These are phyloP conservation scores for Suillus subaureus DNA, from an alignment of 768 basidiomycete genomes.

Conservation along the genomic window DNA sequence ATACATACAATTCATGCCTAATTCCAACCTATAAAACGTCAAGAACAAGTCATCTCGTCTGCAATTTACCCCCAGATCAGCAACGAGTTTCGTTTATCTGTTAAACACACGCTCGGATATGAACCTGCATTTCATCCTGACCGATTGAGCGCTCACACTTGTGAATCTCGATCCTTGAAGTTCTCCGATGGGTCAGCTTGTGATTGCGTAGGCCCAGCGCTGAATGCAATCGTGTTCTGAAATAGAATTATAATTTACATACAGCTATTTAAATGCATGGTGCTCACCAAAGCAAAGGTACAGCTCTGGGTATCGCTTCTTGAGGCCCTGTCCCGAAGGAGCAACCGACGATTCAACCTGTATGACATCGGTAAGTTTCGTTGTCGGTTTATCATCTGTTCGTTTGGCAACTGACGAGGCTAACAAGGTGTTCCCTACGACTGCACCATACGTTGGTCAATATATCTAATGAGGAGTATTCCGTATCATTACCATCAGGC, in stretches of 20 bases:
- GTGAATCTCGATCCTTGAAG: background rate
- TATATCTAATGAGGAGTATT: background rate
- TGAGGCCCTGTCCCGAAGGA: background rate
- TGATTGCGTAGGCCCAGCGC: background rate
- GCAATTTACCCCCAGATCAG: background rate
- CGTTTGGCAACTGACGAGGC: background rate
- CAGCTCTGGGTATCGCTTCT: background rate
- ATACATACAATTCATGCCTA: background rate
- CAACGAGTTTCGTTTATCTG: background rate
- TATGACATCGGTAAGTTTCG: background rate
- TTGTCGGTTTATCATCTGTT: background rate
- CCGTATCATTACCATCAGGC: background rate
- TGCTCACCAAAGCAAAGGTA: background rate
- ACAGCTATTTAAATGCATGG: background rate
- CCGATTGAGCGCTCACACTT: background rate
- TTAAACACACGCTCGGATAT: background rate
- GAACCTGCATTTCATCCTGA: background rate
- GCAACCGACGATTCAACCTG: constrained; percentile 3
- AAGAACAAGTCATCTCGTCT: background rate
- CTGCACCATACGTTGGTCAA: background rate
- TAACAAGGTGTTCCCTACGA: background rate
- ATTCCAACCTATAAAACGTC: background rate
- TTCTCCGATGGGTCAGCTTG: background rate
- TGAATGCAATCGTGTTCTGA: background rate
- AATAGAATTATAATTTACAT: background rate